phyloP scores from a whole-genome alignment of 2,329 filamentous ascomycete genomes.

The Talaromyces sp. region DNA sequence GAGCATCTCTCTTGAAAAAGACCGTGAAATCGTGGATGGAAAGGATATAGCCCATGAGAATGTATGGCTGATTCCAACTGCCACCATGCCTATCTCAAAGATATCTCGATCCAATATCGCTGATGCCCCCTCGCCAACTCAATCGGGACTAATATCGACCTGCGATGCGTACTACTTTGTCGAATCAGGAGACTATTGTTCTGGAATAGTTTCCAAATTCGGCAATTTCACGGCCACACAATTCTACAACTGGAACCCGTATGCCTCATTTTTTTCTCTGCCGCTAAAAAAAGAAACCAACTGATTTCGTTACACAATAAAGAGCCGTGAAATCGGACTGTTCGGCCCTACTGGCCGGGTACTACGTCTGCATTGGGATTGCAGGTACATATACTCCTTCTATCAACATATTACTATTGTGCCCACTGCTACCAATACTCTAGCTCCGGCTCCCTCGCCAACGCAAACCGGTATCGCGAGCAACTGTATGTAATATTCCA shows the following conservation, averaged over 20 bases:
- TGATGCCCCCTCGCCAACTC: slow-evolving; percentile 1
- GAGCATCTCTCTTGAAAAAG: neutral
- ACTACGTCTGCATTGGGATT: slow-evolving; percentile 10
- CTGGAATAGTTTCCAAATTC: neutral
- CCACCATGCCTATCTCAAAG: neutral
- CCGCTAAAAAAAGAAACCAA: neutral
- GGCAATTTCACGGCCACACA: slow-evolving; percentile 1
- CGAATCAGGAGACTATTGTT: slow-evolving; percentile 4
- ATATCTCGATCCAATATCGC: neutral
- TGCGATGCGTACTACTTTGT: slow-evolving; percentile 7
- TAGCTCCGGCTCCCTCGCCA: slow-evolving; percentile 13
- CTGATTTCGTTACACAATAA: neutral
- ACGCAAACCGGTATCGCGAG: slow-evolving; percentile 14
- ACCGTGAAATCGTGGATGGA: too few species aligned
- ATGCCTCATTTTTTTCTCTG: neutral
- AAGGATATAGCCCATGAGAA: neutral
- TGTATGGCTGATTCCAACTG: neutral
- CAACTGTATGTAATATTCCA: slow-evolving; percentile 7
- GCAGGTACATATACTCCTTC: neutral
- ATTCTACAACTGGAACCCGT: slow-evolving; percentile 10
- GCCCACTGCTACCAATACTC: neutral
- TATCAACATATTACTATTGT: neutral
- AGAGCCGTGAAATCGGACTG: slow-evolving; percentile 12
- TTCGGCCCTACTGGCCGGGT: slow-evolving; percentile 2
- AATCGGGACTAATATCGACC: slow-evolving; percentile 3